These are phyloP conservation scores for Aureobasidium vineae DNA, from an alignment of 2,329 filamentous ascomycete genomes.

Conservation along the genomic window DNA sequence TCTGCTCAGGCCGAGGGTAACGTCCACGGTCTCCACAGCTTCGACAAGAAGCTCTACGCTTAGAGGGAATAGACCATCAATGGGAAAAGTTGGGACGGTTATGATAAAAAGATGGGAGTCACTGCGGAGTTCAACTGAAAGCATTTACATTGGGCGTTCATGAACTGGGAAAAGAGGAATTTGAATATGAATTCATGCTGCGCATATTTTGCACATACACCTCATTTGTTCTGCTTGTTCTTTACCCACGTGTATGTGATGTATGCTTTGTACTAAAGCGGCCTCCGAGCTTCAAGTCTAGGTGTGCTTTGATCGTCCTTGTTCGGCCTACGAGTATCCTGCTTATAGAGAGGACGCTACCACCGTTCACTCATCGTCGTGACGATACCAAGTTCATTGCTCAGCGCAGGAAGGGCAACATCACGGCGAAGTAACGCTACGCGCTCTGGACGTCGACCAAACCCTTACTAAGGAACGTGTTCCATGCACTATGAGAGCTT, in stretches of 20 bases:
- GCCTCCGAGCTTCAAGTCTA: background rate
- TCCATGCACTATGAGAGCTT: background rate
- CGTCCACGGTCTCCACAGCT: constrained; percentile 94
- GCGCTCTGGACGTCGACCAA: background rate
- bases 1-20: constrained; percentile 96
- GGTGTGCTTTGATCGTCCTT: background rate
- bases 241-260: background rate
- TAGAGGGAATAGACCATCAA: constrained; percentile 41
- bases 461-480: background rate
- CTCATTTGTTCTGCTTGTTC: background rate
- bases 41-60: constrained; percentile 99
- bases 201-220: constrained; percentile 20
- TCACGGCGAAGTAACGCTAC: background rate
- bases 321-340: background rate
- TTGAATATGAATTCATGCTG: constrained; percentile 23
- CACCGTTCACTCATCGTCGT: background rate
- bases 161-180: constrained; percentile 13
- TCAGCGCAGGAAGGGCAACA: background rate
- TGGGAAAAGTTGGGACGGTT: constrained; percentile 5
- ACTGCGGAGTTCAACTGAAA: constrained; percentile 22
- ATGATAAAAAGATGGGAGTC: constrained; percentile 22
- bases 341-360: background rate
- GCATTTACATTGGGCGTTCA: constrained; percentile 25
- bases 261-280: background rate
- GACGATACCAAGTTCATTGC: background rate